A percentile compares a stretch with the other conserved stretches of the same genome.
phyloP scores from a whole-genome alignment of 495 filamentous ascomycete genomes.

The Penicilliopsis zonata region DNA sequence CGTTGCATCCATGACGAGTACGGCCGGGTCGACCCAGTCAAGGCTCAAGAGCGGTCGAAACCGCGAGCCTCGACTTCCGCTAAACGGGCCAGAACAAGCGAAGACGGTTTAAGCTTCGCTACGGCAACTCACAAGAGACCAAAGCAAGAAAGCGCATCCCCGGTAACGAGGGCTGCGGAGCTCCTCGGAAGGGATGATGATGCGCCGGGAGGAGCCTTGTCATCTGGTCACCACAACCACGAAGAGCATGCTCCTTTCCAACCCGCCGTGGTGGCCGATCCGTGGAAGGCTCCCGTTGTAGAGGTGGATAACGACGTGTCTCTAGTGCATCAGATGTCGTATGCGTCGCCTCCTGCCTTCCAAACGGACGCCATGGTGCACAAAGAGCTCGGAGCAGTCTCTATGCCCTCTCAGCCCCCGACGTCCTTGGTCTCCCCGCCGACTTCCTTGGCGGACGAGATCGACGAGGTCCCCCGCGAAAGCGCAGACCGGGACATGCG shows the following conservation, averaged over 20 bases:
- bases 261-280: conserved; percentile 1
- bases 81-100: conserved; percentile 35
- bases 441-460: conserved; percentile 37
- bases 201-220: conserved; percentile 4
- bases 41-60: conserved; percentile 45
- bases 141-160: conserved; percentile 30
- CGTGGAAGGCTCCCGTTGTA: conserved; percentile 6
- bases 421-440: conserved; percentile 40
- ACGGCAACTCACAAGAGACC: conserved; percentile 19
- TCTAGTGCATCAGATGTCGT: conserved; percentile 16
- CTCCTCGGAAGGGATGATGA: conserved; percentile 8
- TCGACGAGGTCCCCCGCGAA: conserved; percentile 25
- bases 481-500: conserved; percentile 9
- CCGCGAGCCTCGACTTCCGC: conserved; percentile 38
- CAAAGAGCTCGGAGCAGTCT: conserved; percentile 18
- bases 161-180: conserved; percentile 13
- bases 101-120: conserved; percentile 18
- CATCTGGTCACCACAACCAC: conserved; percentile 5
- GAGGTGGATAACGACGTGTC: conserved; percentile 9
- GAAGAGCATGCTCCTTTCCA: conserved; percentile 4
- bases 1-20: conserved; percentile 58
- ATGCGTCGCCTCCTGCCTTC: conserved; percentile 27
- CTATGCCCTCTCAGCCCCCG: conserved; percentile 21
- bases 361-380: conserved; percentile 21
- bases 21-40: conserved; percentile 51